Evolutionary conservation across 306 rosid species (phyloP).

Genomic region (Cucumis melo): DNA sequence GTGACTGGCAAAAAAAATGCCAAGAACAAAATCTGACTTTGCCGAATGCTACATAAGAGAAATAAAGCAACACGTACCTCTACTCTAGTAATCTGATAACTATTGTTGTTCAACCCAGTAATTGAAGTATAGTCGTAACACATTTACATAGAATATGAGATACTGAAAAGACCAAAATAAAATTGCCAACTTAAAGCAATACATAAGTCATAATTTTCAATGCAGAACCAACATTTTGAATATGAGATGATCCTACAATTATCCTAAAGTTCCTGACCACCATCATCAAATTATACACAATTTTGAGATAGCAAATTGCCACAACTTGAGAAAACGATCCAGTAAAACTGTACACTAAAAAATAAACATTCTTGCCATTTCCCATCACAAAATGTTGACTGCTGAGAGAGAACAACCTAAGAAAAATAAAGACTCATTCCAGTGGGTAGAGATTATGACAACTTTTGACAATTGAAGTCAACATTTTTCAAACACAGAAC

Average conservation of each 20-base stretch:
- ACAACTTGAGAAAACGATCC: neutral
- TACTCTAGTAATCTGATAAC: slow-evolving; percentile 81
- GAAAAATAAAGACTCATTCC: no score
- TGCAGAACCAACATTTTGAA: neutral
- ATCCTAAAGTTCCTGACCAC: neutral
- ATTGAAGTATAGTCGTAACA: slow-evolving; percentile 43
- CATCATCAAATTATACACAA: neutral
- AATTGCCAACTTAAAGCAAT: neutral
- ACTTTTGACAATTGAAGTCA: no score
- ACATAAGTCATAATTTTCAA: neutral
- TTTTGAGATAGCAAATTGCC: neutral
- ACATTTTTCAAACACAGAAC: no score
- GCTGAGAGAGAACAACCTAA: no score
- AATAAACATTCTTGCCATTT: neutral
- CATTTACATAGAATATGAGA: neutral
- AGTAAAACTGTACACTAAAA: neutral
- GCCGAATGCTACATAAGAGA: neutral
- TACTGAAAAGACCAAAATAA: neutral
- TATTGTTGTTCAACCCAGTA: slow-evolving; percentile 83
- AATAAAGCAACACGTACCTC: slow-evolving; percentile 27
- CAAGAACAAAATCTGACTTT: neutral
- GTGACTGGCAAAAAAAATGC: neutral
- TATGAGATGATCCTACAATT: neutral
- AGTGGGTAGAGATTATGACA: no score
- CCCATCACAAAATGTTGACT: neutral